Evolutionary conservation across 2,329 filamentous ascomycete genomes (phyloP), one percentile per base, ranked within the genome.

Genomic region (Aspergillus hortae): DNA sequence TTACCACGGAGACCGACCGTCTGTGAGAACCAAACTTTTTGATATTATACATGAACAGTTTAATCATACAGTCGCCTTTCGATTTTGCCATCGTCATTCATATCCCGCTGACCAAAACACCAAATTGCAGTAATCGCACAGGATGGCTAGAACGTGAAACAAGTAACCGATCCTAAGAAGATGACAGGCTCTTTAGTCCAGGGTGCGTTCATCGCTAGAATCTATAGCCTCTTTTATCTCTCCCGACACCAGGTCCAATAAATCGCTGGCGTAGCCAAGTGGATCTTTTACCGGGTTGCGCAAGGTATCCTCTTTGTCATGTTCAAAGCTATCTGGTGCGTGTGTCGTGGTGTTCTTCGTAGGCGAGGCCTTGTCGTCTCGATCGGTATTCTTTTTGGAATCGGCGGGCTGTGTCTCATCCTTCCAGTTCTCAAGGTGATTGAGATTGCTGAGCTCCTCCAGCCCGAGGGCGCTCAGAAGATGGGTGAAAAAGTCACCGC

Each of bases 161-260:
- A 41, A 11, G 6, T n/a, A 9, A 42, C 9, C n/a, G 7, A 12
- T 10, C 19, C 11, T 6, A 42, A 11, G 6, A 42, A 6, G 6
- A 48, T 21, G 5, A 33, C 17, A 45, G 36, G 12, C 19, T 14
- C 21, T 27, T 40, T 48, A 56, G 36, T 45, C 35, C 40, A 67
- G 42, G 2, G 57, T 58, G 46, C 65, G 12, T 51, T 69, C 66
- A 53, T 69, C 67, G n/a, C 61, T 63, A 32, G 62, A 64, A 51
- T 67, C 53, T 17, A 65, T 12, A 14, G 52, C 36, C 33, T 65
- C 47, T 0, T 51, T 56, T 27, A 68, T 49, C 19, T 55, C 53
- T 45, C 55, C 19, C 46, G 53, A 52, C 25, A 69, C 11, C 6
- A 47, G 32, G 12, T 44, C 42, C 14, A 61, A 54, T 12, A 69